Conservation (phyloP, 148 eudicot genomes). For the Talinum fruticosum region DNA sequence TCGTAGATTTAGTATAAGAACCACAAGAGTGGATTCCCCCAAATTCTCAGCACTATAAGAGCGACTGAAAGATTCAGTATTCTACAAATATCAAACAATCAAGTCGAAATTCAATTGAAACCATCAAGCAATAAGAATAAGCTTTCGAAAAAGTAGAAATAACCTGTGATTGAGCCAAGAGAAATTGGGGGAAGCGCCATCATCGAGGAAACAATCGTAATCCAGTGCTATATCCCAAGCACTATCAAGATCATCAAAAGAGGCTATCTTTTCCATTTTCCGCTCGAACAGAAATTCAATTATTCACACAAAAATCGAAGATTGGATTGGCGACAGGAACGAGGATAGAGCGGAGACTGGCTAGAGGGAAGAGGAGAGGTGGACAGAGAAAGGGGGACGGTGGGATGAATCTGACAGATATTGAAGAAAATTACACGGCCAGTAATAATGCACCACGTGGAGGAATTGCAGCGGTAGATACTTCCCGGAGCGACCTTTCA, state of each 20-base stretch:
- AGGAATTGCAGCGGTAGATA: neutral
- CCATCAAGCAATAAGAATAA: neutral
- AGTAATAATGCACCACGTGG: neutral
- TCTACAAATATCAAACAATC: no score
- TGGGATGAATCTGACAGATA: neutral
- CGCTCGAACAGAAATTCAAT: neutral
- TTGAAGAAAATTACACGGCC: neutral
- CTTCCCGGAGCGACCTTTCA: neutral
- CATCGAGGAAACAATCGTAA: slow-evolving; percentile 44
- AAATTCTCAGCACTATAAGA: no score
- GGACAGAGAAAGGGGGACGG: neutral
- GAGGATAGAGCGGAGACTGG: neutral
- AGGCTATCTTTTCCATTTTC: slow-evolving; percentile 29
- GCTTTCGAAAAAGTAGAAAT: neutral
- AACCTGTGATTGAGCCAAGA: slow-evolving; percentile 49
- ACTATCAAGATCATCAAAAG: slow-evolving; percentile 47
- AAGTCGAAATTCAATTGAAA: neutral
- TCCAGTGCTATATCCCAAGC: slow-evolving; percentile 48
- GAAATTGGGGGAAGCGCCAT: slow-evolving; percentile 46
- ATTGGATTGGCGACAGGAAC: no score
- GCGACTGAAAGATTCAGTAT: no score
- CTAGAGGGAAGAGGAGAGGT: neutral
- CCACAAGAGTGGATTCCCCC: no score
- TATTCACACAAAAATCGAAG: neutral
- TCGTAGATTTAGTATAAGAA: no score